These are phyloP conservation scores for Gonapodya prolifera DNA, from an alignment of 192 early-diverging fungal genomes.

Conservation along the genomic window DNA sequence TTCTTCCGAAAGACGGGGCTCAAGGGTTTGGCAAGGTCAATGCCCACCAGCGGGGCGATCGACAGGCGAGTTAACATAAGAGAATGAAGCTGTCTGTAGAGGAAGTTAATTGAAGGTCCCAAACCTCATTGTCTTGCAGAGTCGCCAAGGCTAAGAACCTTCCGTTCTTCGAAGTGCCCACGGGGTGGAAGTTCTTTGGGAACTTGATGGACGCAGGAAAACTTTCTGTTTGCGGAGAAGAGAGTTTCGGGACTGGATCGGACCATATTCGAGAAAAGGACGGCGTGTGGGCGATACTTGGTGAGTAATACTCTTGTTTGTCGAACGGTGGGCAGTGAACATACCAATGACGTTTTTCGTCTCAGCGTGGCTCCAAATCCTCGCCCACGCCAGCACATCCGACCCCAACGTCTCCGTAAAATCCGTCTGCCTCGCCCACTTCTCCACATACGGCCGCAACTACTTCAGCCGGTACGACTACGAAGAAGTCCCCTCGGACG, in stretches of 20 bases:
- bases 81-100: slow-evolving; percentile 19
- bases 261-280: slow-evolving; percentile 99
- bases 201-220: slow-evolving; percentile 95
- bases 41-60: slow-evolving; percentile 87
- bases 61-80: slow-evolving; percentile 80
- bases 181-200: slow-evolving; percentile 84
- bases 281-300: slow-evolving; percentile 90
- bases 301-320: slow-evolving; percentile 20
- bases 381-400: slow-evolving; percentile 55
- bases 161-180: not conserved
- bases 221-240: slow-evolving; percentile 93
- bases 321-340: no score
- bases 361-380: slow-evolving; percentile 86
- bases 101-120: no score
- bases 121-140: no score
- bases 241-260: slow-evolving; percentile 95
- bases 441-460: slow-evolving; percentile 79
- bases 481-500: slow-evolving; percentile 78
- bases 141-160: not conserved
- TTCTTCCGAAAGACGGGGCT: slow-evolving; percentile 79
- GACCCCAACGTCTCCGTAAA: slow-evolving; percentile 45
- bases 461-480: slow-evolving; percentile 93
- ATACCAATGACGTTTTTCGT: not conserved
- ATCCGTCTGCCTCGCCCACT: slow-evolving; percentile 73
- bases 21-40: slow-evolving; percentile 78